These are phyloP conservation scores for Lanmaoa pseudosensibilis DNA, from an alignment of 768 basidiomycete species.

Conservation along the genomic window DNA sequence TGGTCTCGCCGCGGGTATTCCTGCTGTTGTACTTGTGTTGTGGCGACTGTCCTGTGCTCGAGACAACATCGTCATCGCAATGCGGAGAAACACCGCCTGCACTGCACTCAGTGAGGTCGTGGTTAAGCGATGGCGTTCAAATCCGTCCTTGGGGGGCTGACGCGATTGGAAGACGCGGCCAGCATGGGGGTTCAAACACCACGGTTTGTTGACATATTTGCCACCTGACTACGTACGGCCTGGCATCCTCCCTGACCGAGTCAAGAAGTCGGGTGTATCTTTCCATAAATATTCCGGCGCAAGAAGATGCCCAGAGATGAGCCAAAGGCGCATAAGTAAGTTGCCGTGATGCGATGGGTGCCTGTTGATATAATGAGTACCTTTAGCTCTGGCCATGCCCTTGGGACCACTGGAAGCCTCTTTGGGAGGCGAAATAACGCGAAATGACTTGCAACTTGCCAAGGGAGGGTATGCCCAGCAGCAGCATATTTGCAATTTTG, in stretches of 20 bases:
- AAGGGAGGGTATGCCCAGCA: neutral
- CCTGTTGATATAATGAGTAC: slow-evolving; percentile 14
- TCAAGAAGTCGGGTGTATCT: slow-evolving; percentile 1
- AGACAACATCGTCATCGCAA: neutral
- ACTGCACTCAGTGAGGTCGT: neutral
- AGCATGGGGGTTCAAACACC: neutral
- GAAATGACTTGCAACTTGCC: slow-evolving; percentile 21
- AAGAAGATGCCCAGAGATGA: slow-evolving; percentile 15
- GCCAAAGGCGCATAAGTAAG: slow-evolving; percentile 6
- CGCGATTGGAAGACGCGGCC: neutral
- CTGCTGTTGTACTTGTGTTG: neutral
- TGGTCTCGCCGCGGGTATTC: neutral
- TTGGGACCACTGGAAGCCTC: slow-evolving; percentile 8
- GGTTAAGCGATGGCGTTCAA: neutral
- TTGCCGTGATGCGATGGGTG: slow-evolving; percentile 16
- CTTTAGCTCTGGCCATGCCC: slow-evolving; percentile 12
- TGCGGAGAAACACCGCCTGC: neutral
- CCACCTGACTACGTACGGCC: slow-evolving; percentile 1
- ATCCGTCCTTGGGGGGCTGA: neutral
- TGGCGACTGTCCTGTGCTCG: slow-evolving; percentile 4
- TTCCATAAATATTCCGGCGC: slow-evolving; percentile 21
- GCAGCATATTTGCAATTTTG: slow-evolving; percentile 7
- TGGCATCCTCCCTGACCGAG: slow-evolving; percentile 3
- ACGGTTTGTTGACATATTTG: slow-evolving; percentile 10
- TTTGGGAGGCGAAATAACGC: slow-evolving; percentile 29